Base-by-base conservation (phyloP, 192 early-diverging fungal species). In the Podila minutissima region DNA sequence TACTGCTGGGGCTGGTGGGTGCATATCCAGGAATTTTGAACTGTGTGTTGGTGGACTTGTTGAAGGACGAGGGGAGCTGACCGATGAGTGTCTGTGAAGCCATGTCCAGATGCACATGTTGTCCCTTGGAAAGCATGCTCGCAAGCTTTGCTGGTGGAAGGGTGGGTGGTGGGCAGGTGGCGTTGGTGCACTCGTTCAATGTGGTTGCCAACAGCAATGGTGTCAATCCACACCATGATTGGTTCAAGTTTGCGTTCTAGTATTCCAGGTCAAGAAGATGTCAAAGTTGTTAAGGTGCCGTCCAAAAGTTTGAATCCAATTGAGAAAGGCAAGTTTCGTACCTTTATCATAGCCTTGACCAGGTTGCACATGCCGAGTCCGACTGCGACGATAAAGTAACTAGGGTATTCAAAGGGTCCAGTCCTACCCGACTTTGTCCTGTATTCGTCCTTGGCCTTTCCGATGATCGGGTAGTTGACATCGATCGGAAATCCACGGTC, bases 321-420 rank as follows among this genome's bases (percentile, higher is more conserved):
- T 22, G 8, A 24, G 6, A 55, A 22, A 24, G 22, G 24, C 0
- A 20, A 26, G 51, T 3, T 8, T 24, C 37, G 29, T 77, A 85
- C 83, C 78, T 82, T 82, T 63, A 82, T 72, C 83, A 85, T 85
- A 19, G 74, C 62, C 24, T 60, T 75, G 48, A 82, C 83, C 11
- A 85, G 71, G 24, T 82, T 62, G 33, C 67, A 37, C 71, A 85
- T 74, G 33, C 83, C 83, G 24, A 85, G 71, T 15, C 74, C 71
- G 17, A 85, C 78, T 2, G 83, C 83, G 7, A 85, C 74, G 50
- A 82, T 82, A 67, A 85, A 85, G 59, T 85, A 85, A 41, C 78
- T 82, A 0, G 83, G 83, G 58, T 82, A 82, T 67, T 85, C 75
- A 49, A 85, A 82, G 15, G 71, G 74, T 38, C 77, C 77, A 9